Base-by-base conservation (phyloP, 805 yeast species). In the Kodamaea hsintzibuensis region DNA sequence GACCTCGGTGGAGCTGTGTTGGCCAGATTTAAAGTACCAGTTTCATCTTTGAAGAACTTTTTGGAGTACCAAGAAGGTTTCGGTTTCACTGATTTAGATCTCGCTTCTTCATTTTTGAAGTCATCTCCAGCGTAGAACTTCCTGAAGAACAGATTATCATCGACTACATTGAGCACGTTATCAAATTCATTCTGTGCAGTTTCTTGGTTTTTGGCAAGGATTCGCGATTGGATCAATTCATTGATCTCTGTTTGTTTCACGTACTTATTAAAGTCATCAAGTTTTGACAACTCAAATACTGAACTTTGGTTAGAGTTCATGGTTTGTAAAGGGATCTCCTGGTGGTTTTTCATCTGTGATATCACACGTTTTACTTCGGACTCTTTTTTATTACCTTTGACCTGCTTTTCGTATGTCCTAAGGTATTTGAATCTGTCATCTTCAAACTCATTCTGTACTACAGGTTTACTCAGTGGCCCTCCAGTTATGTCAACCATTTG, bases 231-330 rank as follows among this genome's bases (percentile, higher is more conserved):
- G 40, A 74, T 72, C 22, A 50, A 48, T 48, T 75, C 74, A 54
- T 73, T 69, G 30, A 74, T 52, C 47, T 70, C 71, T 19, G 74
- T 66, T 59, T 69, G 68, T 51, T 66, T 67, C 10, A 72, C 64
- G 53, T 68, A 76, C 42, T 59, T 64, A 42, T 57, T 58, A 57
- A 65, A 76, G 54, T 76, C 80, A 55, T 71, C 74, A 16, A 74
- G 57, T 5, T 61, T 51, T 1, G 73, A 64, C 14, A 73, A 58
- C 7, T 62, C 63, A 52, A 74, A 72, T 3, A 70, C 60, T 0
- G 76, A 70, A 17, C 49, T 42, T 9, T 51, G 18, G 17, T 49
- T 49, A 14, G 59, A 56, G 13, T 22, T 40, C 37, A 57, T 25
- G 1, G 42, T 19, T 42, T 57, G 58, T 42, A 57, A 40, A 1